These are phyloP conservation scores for Omphalea diandra DNA, from an alignment of 441 rosid species.

Conservation along the genomic window DNA sequence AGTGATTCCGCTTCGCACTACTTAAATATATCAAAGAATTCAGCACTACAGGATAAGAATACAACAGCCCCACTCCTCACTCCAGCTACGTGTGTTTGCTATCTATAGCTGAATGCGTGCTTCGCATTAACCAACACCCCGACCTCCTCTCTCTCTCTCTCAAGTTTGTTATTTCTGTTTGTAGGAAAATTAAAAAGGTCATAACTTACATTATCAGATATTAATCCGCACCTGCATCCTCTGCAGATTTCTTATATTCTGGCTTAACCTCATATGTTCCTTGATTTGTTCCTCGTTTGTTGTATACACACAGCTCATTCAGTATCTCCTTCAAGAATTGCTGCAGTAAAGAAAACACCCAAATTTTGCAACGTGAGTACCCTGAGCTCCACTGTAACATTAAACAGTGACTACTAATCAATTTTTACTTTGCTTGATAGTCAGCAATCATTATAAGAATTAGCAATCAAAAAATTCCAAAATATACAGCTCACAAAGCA, in stretches of 20 bases:
- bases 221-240: slow-evolving; percentile 57
- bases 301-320: slow-evolving; percentile 88
- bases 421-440: neutral
- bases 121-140: neutral
- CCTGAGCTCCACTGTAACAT: neutral
- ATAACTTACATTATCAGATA: neutral
- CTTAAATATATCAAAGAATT: no score
- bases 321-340: slow-evolving; percentile 94
- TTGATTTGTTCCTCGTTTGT: slow-evolving; percentile 90
- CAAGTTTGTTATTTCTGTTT: neutral
- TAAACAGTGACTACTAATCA: neutral
- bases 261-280: slow-evolving; percentile 98
- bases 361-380: neutral
- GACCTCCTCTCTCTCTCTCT: neutral
- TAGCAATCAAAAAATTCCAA: neutral
- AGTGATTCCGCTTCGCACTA: neutral
- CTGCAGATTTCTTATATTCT: slow-evolving; percentile 80
- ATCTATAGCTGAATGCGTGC: neutral
- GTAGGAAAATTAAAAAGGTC: neutral
- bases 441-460: neutral
- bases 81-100: neutral
- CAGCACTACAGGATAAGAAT: neutral
- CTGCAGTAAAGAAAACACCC: slow-evolving; percentile 35
- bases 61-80: neutral
- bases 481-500: neutral